A percentile compares a stretch with the other conserved stretches of the same genome.
phyloP scores from a whole-genome alignment of 1,284 basidiomycete species.

The Ceratorhiza oryzae-sativae region DNA sequence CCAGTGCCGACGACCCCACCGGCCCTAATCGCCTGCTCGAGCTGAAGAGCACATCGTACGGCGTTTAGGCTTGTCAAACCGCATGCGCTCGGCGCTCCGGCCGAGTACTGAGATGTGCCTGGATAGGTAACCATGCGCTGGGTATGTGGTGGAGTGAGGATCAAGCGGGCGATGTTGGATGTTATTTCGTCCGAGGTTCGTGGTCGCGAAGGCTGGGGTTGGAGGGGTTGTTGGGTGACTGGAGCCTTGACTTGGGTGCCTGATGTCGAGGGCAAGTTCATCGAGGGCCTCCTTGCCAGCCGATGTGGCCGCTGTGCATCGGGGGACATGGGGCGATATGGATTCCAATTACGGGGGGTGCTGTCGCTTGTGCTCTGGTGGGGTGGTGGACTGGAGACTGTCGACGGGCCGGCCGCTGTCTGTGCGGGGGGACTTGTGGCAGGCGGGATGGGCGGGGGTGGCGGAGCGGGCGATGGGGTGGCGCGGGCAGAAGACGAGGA shows the following conservation, averaged over 20 bases:
- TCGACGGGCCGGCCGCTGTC: not conserved
- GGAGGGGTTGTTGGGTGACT: not conserved
- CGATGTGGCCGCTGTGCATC: not conserved
- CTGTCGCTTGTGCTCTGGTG: not conserved
- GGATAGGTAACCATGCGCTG: constrained; percentile 46
- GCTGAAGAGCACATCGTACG: constrained; percentile 57
- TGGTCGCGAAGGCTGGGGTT: not conserved
- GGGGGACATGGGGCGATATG: constrained; percentile 9
- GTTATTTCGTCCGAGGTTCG: constrained; percentile 10
- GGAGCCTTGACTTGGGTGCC: not conserved
- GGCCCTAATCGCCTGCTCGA: constrained; percentile 45
- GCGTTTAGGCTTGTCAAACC: constrained; percentile 70
- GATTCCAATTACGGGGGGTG: constrained; percentile 14
- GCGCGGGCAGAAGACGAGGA: not conserved
- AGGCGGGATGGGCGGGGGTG: constrained; percentile 15
- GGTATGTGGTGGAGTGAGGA: constrained; percentile 33
- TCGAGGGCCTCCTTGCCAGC: not conserved
- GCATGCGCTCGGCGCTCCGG: constrained; percentile 59
- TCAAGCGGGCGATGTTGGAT: constrained; percentile 25
- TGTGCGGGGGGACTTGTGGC: not conserved
- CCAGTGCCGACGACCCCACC: constrained; percentile 45
- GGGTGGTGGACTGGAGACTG: not conserved
- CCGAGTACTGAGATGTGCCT: constrained; percentile 60
- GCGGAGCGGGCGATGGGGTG: not conserved
- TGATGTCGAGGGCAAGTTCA: not conserved